Conservation (phyloP, 2,329 filamentous ascomycete species). For the Colletotrichum sp. region DNA sequence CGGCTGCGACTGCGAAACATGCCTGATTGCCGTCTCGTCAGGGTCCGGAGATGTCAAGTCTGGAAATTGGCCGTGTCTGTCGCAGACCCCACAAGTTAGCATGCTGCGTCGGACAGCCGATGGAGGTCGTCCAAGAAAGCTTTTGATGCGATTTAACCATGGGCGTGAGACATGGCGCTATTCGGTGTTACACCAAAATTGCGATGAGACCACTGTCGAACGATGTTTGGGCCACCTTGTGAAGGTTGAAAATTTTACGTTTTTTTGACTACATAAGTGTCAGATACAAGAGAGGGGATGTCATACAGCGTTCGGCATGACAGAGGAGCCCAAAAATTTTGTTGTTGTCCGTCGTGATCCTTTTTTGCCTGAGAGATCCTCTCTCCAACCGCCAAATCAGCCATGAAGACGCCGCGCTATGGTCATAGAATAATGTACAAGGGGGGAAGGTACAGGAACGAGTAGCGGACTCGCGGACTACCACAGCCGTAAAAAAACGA, state of each 20-base stretch:
- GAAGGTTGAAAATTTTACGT: background rate
- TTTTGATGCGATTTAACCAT: background rate
- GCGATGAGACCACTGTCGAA: background rate
- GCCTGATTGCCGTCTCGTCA: background rate
- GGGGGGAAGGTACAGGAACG: conserved; percentile 5
- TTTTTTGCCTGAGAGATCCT: conserved; percentile 1
- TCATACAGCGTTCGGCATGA: conserved; percentile 29
- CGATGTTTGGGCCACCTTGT: background rate
- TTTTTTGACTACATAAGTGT: background rate
- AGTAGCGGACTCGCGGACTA: background rate
- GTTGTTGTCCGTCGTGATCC: conserved; percentile 1
- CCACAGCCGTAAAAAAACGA: background rate
- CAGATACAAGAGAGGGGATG: conserved; percentile 44
- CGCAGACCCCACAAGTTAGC: background rate
- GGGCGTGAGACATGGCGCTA: background rate
- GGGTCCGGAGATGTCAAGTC: background rate
- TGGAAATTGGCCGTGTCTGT: background rate
- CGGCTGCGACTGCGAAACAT: background rate
- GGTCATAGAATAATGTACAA: conserved; percentile 34
- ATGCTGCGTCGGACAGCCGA: background rate
- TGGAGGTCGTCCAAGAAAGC: background rate
- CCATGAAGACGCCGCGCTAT: conserved; percentile 40
- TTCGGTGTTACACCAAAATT: background rate
- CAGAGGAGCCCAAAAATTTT: conserved; percentile 6
- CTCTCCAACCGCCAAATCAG: conserved; percentile 10